These are phyloP conservation scores for Cytospora leucostoma DNA, from an alignment of 2,329 filamentous ascomycete genomes.

Conservation along the genomic window DNA sequence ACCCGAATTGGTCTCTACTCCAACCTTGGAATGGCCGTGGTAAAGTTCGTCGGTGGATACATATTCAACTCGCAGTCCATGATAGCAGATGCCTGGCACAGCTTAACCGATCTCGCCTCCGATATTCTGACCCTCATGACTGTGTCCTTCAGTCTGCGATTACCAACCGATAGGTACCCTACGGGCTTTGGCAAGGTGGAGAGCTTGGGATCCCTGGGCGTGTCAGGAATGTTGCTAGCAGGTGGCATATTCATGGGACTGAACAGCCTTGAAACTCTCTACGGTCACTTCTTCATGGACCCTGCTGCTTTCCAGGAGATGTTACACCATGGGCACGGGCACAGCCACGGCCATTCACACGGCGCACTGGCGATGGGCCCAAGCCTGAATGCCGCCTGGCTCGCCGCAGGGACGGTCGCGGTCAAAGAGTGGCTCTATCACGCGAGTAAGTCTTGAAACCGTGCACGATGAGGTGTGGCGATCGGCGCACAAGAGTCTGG, in stretches of 20 bases:
- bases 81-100: constrained; percentile 92
- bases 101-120: constrained; percentile 90
- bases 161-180: constrained; percentile 81
- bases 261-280: constrained; percentile 69
- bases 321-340: constrained; percentile 61
- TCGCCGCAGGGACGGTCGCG: constrained; percentile 84
- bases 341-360: constrained; percentile 63
- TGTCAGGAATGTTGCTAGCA: constrained; percentile 85
- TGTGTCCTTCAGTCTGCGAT: constrained; percentile 87
- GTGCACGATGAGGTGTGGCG: neutral
- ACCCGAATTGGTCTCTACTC: constrained; percentile 85
- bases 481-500: neutral
- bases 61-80: constrained; percentile 93
- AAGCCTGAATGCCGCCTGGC: constrained; percentile 91
- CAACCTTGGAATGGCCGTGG: constrained; percentile 91
- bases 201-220: constrained; percentile 88
- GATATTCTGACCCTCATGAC: constrained; percentile 93
- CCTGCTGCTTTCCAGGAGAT: constrained; percentile 54
- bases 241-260: constrained; percentile 92
- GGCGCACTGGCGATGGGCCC: constrained; percentile 59
- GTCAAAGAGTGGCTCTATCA: constrained; percentile 97
- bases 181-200: constrained; percentile 97
- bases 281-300: constrained; percentile 73
- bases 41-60: constrained; percentile 90
- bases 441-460: constrained; percentile 69